Evolutionary conservation across 2,329 filamentous ascomycete genomes (phyloP), one percentile per base, ranked within the genome.

Genomic region (Plenodomus tracheiphilus): DNA sequence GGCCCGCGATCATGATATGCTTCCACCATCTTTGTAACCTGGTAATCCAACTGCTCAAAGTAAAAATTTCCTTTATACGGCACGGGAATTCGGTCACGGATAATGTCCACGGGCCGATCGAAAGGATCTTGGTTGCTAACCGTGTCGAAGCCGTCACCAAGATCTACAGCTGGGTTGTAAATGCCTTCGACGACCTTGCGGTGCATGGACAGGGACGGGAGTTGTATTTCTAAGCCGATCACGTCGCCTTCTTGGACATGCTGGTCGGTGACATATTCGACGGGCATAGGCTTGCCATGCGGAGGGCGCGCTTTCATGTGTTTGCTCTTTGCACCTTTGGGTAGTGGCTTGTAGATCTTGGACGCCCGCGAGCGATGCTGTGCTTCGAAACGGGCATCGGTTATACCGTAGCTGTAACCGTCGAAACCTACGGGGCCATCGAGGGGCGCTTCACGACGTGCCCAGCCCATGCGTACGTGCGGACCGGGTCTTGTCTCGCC

Each of bases 321-420:
- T 47, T 74, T 71, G 58, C 64, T 67, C 51, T 73, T 73, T 2
- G 66, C 62, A 39, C 65, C 62, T 32, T 73, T 74, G 11, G 74
- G 64, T 1, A 72, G 58, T 0, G 68, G 66, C 30, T 73, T 73
- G 64, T 73, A 92, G 73, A 96, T 93, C 58, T 92, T 88, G 66
- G 91, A 91, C n/a, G 92, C 91, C 41, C 93, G 85, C 55, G 92
- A 97, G 78, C 94, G 91, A 76, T 94, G 91, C 44, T 96, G 89
- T 53, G 93, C 93, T 70, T 97, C 91, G 17, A 94, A 94, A 25
- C 87, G 83, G 19, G 92, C 86, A 65, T 99, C 94, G 37, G 92
- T 88, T 48, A 97, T 84, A 39, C 89, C 93, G 69, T 97, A 97
- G 67, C 92, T 96, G 75, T 97, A 97, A 36, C 88, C 88, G 66